Evolutionary conservation across 192 early-diverging fungal genomes (phyloP).

Genomic region (Entophlyctis luteolus): DNA sequence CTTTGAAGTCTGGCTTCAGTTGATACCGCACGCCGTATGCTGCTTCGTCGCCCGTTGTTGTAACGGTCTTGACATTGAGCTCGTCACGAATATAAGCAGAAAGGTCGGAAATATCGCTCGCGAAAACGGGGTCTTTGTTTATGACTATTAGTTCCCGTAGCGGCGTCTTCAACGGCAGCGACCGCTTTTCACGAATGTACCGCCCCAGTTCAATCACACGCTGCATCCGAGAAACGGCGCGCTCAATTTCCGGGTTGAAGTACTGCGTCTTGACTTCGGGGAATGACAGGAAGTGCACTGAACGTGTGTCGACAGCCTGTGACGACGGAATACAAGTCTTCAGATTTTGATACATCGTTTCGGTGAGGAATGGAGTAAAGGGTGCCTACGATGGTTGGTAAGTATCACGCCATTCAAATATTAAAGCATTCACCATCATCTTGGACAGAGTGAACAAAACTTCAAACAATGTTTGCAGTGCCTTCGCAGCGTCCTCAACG

Average conservation of each 20-base stretch:
- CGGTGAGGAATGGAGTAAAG: slow-evolving; percentile 95
- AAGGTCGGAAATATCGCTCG: slow-evolving; percentile 77
- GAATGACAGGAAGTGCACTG: slow-evolving; percentile 93
- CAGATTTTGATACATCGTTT: slow-evolving; percentile 95
- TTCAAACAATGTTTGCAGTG: slow-evolving; percentile 95
- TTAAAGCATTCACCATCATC: slow-evolving; percentile 66
- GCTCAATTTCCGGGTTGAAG: slow-evolving; percentile 94
- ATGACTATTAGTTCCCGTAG: slow-evolving; percentile 88
- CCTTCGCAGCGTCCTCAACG: slow-evolving; percentile 72
- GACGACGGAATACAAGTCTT: slow-evolving; percentile 65
- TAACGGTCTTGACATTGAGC: slow-evolving; percentile 83
- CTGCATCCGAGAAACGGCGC: slow-evolving; percentile 92
- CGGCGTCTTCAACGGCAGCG: slow-evolving; percentile 90
- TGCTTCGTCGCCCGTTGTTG: slow-evolving; percentile 84
- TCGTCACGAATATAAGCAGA: slow-evolving; percentile 86
- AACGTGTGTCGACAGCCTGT: slow-evolving; percentile 64
- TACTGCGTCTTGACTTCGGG: slow-evolving; percentile 90
- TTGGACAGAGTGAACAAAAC: slow-evolving; percentile 85
- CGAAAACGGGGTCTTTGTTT: slow-evolving; percentile 82
- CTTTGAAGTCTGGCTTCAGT: slow-evolving; percentile 85
- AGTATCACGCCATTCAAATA: slow-evolving; percentile 2
- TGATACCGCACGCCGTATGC: slow-evolving; percentile 91
- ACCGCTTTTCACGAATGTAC: slow-evolving; percentile 84
- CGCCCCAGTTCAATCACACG: slow-evolving; percentile 94
- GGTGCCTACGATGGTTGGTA: slow-evolving; percentile 57